phyloP scores from a whole-genome alignment of 257 asterid genomes.

The Solanum piurae region DNA sequence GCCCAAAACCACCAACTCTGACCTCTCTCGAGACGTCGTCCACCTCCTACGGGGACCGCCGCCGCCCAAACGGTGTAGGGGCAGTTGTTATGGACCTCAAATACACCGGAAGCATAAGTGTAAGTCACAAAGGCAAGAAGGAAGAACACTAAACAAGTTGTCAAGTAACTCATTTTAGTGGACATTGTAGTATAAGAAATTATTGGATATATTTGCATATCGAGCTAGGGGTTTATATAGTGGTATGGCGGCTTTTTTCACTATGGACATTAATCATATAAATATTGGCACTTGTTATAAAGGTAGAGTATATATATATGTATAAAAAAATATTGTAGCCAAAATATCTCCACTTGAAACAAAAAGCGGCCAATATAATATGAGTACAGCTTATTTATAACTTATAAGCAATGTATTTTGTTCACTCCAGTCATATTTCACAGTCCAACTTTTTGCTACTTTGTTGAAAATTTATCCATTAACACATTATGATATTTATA shows the following conservation, averaged over 20 bases:
- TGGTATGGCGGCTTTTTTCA: background rate
- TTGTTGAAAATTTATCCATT: too few relatives aligned
- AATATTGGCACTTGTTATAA: background rate
- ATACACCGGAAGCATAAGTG: slow-evolving; percentile 8
- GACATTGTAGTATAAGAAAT: background rate
- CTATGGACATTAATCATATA: background rate
- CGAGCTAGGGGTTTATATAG: background rate
- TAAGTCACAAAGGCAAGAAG: background rate
- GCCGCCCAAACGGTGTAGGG: slow-evolving; percentile 29
- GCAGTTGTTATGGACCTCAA: slow-evolving; percentile 23
- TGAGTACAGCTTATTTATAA: too few relatives aligned
- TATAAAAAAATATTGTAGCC: background rate
- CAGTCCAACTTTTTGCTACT: too few relatives aligned
- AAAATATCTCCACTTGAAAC: background rate
- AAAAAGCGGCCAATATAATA: background rate
- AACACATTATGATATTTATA: too few relatives aligned
- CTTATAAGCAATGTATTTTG: too few relatives aligned
- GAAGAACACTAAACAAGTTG: background rate
- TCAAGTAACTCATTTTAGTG: background rate
- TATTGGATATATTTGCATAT: background rate
- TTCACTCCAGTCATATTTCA: too few relatives aligned
- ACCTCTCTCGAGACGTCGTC: slow-evolving; percentile 16
- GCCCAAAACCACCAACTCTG: slow-evolving; percentile 19
- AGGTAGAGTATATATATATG: background rate
- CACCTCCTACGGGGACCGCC: slow-evolving; percentile 9